phyloP scores from a whole-genome alignment of 2,329 filamentous ascomycete genomes.

The Alternaria sp. region DNA sequence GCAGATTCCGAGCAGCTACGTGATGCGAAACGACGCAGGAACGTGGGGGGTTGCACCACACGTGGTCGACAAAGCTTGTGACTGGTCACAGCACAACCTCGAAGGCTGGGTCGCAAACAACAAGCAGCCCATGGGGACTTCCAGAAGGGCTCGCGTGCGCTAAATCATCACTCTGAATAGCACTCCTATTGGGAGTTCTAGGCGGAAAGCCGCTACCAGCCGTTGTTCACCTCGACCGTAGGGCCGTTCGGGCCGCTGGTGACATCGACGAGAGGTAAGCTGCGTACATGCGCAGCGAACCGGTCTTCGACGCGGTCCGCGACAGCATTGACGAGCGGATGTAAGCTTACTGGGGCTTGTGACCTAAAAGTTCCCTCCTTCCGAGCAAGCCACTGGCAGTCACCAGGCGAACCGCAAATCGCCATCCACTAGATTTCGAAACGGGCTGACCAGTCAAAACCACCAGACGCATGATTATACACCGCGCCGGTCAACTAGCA shows the following conservation, averaged over 20 bases:
- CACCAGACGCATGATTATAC: not conserved
- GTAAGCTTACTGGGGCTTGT: slow-evolving; percentile 23
- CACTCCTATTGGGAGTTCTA: slow-evolving; percentile 1
- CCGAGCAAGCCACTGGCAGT: slow-evolving; percentile 7
- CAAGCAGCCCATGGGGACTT: slow-evolving; percentile 9
- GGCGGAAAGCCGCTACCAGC: slow-evolving; percentile 1
- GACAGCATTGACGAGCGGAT: slow-evolving; percentile 11
- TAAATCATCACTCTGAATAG: not conserved
- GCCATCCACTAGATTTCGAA: slow-evolving; percentile 1
- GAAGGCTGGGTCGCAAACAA: not conserved
- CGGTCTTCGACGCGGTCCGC: slow-evolving; percentile 12
- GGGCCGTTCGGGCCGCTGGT: slow-evolving; percentile 12
- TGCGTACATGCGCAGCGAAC: slow-evolving; percentile 4
- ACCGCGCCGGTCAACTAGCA: not conserved
- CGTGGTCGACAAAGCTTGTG: slow-evolving; percentile 1
- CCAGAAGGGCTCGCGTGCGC: not conserved
- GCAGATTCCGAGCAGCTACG: not conserved
- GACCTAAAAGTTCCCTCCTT: slow-evolving; percentile 3
- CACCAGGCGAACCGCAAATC: slow-evolving; percentile 5
- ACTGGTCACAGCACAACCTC: not conserved
- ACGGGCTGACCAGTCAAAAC: slow-evolving; percentile 6
- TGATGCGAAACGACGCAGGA: not conserved
- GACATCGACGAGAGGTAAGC: slow-evolving; percentile 2
- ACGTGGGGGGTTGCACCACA: slow-evolving; percentile 12
- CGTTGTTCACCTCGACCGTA: slow-evolving; percentile 1